A percentile compares a stretch with the other conserved stretches of the same genome.
These are phyloP conservation scores for Candida tropicalis DNA, from an alignment of 1,139 yeast species.

Conservation along the genomic window DNA sequence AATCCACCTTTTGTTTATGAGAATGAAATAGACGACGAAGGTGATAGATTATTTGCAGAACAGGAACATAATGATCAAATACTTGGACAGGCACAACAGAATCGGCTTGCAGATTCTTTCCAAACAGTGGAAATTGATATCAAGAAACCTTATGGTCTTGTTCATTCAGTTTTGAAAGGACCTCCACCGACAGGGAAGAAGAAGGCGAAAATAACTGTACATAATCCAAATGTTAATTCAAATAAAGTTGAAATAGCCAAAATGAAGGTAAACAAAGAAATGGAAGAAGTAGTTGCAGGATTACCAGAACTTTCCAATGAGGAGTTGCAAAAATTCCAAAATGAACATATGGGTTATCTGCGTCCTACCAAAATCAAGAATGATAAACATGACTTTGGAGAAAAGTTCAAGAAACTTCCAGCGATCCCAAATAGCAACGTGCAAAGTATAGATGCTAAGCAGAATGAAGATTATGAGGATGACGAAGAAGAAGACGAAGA, in stretches of 20 bases:
- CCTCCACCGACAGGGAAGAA: constrained; percentile 14
- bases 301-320: constrained; percentile 1
- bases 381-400: constrained; percentile 11
- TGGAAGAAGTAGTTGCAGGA: neutral
- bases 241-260: neutral
- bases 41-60: constrained; percentile 93
- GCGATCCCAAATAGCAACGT: neutral
- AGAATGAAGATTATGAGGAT: constrained; percentile 5
- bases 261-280: neutral
- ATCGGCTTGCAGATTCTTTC: constrained; percentile 23
- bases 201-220: constrained; percentile 5
- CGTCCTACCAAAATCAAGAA: constrained; percentile 15
- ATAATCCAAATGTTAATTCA: neutral
- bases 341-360: constrained; percentile 16
- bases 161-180: constrained; percentile 14
- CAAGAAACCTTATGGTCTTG: constrained; percentile 12
- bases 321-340: neutral
- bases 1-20: constrained; percentile 54
- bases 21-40: constrained; percentile 85
- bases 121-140: constrained; percentile 11
- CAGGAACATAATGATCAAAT: constrained; percentile 85
- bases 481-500: constrained; percentile 8
- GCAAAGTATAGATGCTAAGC: too few relatives aligned
- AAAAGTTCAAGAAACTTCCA: neutral
- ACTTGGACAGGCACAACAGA: constrained; percentile 76